phyloP scores from a whole-genome alignment of 2,329 filamentous ascomycete genomes.

The Apiospora saccharicola region DNA sequence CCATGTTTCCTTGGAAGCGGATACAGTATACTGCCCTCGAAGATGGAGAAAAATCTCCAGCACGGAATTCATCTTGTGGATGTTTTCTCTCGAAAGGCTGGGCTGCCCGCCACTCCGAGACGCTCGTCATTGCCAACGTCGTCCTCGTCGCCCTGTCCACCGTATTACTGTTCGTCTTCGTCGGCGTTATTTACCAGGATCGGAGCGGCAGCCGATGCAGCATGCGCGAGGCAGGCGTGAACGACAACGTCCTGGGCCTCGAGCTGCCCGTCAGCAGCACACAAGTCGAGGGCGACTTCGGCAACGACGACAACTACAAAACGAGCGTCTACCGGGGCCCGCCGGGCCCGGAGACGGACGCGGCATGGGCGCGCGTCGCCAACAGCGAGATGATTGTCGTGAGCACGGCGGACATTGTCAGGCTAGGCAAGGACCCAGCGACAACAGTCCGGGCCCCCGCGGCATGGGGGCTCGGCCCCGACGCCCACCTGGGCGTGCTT shows the following conservation, averaged over 20 bases:
- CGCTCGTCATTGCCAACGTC: no score
- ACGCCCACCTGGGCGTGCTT: neutral
- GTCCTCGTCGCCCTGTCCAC: no score
- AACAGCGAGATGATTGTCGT: neutral
- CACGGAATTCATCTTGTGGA: no score
- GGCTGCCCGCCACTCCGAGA: no score
- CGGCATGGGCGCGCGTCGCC: neutral
- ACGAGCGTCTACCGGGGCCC: neutral
- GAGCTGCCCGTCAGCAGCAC: neutral
- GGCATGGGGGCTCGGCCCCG: neutral
- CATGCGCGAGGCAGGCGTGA: no score
- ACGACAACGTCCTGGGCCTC: neutral
- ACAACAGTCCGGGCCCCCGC: neutral
- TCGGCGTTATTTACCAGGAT: no score
- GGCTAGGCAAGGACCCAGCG: neutral
- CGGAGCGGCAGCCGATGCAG: no score
- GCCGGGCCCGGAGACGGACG: neutral
- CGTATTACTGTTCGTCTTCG: no score
- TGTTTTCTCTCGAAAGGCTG: no score
- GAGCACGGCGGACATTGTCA: neutral
- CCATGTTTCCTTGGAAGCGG: no score
- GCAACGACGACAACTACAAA: slow-evolving; percentile 18
- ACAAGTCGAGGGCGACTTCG: slow-evolving; percentile 13
- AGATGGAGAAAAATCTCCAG: no score
- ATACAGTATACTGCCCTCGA: no score